These are phyloP conservation scores for Candida sanyiensis DNA, from an alignment of 805 yeast genomes.

Conservation along the genomic window DNA sequence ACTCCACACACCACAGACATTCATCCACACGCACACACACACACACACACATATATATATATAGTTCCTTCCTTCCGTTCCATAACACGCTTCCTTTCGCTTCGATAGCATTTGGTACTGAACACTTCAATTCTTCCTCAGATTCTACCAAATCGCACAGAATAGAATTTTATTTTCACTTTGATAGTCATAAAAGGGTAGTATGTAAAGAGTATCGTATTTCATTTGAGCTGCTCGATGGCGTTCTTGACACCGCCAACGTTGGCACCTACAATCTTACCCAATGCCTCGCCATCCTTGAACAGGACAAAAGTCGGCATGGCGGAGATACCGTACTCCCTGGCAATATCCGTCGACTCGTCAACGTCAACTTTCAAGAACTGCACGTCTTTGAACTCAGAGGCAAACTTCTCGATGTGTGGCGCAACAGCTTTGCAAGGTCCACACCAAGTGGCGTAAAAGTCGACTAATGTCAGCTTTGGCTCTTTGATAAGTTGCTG, in stretches of 20 bases:
- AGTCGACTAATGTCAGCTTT: constrained; percentile 52
- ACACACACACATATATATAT: too few relatives aligned
- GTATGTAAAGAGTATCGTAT: neutral
- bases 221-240: constrained; percentile 24
- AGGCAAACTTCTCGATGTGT: constrained; percentile 36
- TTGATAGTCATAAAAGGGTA: neutral
- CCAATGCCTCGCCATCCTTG: constrained; percentile 53
- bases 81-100: too few relatives aligned
- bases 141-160: too few relatives aligned
- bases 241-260: constrained; percentile 30
- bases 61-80: too few relatives aligned
- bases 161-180: neutral
- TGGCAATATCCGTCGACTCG: constrained; percentile 51
- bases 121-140: too few relatives aligned
- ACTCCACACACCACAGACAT: too few relatives aligned
- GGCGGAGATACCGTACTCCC: constrained; percentile 56
- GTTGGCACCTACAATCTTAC: constrained; percentile 60
- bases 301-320: constrained; percentile 72
- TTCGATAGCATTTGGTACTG: too few relatives aligned
- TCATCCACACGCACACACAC: too few relatives aligned
- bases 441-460: constrained; percentile 72
- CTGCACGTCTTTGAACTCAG: constrained; percentile 41
- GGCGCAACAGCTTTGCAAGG: constrained; percentile 76
- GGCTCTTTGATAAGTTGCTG: constrained; percentile 29
- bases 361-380: constrained; percentile 74